A percentile compares a stretch with the other conserved stretches of the same genome.
Conservation (phyloP, 805 yeast genomes). For the Naumovozyma dairenensis region DNA sequence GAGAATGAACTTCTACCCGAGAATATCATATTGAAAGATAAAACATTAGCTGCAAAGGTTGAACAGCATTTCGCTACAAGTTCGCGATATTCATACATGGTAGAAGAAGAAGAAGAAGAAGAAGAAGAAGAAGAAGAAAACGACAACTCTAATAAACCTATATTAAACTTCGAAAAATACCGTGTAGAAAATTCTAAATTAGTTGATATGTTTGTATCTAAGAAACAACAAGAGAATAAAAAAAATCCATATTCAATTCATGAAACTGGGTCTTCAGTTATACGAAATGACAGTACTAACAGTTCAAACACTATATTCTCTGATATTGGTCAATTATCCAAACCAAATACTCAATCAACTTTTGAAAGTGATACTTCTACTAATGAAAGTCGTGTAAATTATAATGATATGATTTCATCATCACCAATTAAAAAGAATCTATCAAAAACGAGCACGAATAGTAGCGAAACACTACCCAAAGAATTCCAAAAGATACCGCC, state of each 20-base stretch:
- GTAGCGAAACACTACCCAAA: neutral
- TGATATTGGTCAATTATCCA: slow-evolving; percentile 8
- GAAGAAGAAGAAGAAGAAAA: neutral
- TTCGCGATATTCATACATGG: slow-evolving; percentile 27
- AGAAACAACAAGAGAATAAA: too few relatives aligned
- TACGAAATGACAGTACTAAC: slow-evolving; percentile 6
- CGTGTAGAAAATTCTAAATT: slow-evolving; percentile 8
- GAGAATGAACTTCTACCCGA: neutral
- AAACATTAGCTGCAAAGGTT: slow-evolving; percentile 15
- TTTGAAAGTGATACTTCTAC: slow-evolving; percentile 12
- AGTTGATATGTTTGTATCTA: too few relatives aligned
- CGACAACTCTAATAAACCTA: neutral
- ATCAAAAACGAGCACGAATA: neutral
- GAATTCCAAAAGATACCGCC: slow-evolving; percentile 3
- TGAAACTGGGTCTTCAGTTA: too few relatives aligned
- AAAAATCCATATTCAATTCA: too few relatives aligned
- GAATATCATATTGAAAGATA: slow-evolving; percentile 9
- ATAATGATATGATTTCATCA: neutral
- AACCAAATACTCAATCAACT: slow-evolving; percentile 18
- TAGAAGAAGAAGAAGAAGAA: slow-evolving; percentile 19
- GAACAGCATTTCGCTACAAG: slow-evolving; percentile 22
- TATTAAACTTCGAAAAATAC: slow-evolving; percentile 13
- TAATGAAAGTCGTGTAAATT: slow-evolving; percentile 1
- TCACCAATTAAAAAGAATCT: neutral
- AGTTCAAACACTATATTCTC: slow-evolving; percentile 11